Evolutionary conservation across 2,329 filamentous ascomycete genomes (phyloP), one percentile per base, ranked within the genome.

Genomic region (Mycosphaerella sp.): DNA sequence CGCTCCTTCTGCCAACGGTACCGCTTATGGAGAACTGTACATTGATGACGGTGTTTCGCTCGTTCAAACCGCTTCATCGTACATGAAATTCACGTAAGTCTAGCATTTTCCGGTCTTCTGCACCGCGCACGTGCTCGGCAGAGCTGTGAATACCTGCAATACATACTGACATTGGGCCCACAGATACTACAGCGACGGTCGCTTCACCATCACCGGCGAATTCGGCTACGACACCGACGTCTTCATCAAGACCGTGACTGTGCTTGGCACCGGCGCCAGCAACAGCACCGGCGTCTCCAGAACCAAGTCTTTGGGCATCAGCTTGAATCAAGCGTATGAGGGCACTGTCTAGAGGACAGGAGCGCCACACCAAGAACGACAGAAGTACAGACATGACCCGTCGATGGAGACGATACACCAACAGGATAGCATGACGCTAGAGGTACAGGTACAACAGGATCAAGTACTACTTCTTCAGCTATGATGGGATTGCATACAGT

Each of bases 1-100:
- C 43, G 84, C 87, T 0, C 78, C 86, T 0, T 81, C 78, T 5
- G 64, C 67, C 0, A 73, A 85, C 48, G 86, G 84, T 2, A 80
- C 73, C 6, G 89, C 89, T 0, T 69, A 66, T 1, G 89, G 89
- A 0, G 74, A 76, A 48, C 73, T 93, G 53, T 93, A 91, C 67
- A 72, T 93, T 4, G 89, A 93, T 61, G 88, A 95, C 57, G 89
- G 89, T 7, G 82, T 83, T 55, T 83, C 79, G 26, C 62, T 91
- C 47, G 72, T 80, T 55, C 86, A 87, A 69, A 39, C 58, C 71
- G 2, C 67, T 63, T 1, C 80, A 76, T 81, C 77, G 6, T 72
- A 80, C 52, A 75, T 90, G 49, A 69, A 72, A 11, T 87, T 91
- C 61, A 62, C 67, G 7, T 91, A 29, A 29, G 26, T 29, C 3